phyloP scores from a whole-genome alignment of 495 filamentous ascomycete species.

The Parmelia sp. region DNA sequence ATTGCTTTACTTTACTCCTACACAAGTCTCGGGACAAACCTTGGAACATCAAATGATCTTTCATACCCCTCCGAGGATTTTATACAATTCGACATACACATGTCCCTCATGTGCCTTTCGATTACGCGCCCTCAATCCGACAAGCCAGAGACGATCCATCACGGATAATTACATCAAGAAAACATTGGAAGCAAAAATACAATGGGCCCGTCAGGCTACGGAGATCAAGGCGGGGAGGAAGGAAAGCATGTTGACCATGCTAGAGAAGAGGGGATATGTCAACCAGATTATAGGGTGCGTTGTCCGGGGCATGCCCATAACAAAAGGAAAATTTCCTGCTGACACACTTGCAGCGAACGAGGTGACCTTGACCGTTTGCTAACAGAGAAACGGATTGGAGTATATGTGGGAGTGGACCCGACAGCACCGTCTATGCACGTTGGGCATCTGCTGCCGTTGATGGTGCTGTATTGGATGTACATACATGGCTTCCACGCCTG shows the following conservation, averaged over 20 bases:
- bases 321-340: not conserved
- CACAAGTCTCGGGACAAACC: too few relatives aligned
- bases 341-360: slow-evolving; percentile 40
- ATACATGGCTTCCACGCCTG: slow-evolving; percentile 70
- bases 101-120: slow-evolving; percentile 17
- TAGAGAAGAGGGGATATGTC: slow-evolving; percentile 76
- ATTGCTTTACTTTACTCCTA: not conserved
- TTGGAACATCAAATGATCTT: slow-evolving; percentile 1
- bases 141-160: slow-evolving; percentile 41
- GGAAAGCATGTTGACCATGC: slow-evolving; percentile 56
- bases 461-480: slow-evolving; percentile 92
- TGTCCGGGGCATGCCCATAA: slow-evolving; percentile 6
- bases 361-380: slow-evolving; percentile 65
- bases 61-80: not conserved
- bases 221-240: slow-evolving; percentile 55
- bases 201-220: slow-evolving; percentile 52
- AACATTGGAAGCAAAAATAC: slow-evolving; percentile 45
- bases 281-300: slow-evolving; percentile 75
- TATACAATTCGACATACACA: not conserved
- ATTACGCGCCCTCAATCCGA: not conserved
- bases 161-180: slow-evolving; percentile 46
- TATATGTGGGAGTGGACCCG: slow-evolving; percentile 88
- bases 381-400: slow-evolving; percentile 61
- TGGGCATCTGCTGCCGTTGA: slow-evolving; percentile 87
- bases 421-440: slow-evolving; percentile 87